A percentile compares a stretch with the other conserved stretches of the same genome.
phyloP scores from a whole-genome alignment of 2,329 filamentous ascomycete species.

The Ophiostoma montium region DNA sequence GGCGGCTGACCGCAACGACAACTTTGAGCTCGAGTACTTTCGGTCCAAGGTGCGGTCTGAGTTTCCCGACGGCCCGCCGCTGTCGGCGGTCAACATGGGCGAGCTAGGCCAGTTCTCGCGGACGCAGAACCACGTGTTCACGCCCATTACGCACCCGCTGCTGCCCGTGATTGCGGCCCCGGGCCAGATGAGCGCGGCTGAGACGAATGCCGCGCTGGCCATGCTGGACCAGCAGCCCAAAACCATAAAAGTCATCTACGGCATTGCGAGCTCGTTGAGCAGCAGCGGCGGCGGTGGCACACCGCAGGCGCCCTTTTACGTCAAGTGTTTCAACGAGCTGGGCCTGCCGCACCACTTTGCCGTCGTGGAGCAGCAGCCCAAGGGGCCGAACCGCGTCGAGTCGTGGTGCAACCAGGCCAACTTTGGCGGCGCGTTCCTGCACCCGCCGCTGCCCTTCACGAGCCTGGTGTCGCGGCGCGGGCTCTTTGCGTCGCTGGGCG shows the following conservation, averaged over 20 bases:
- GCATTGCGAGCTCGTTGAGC: constrained; percentile 59
- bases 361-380: constrained; percentile 56
- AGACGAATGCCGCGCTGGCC: constrained; percentile 68
- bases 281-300: constrained; percentile 38
- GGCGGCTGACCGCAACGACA: constrained; percentile 68
- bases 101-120: constrained; percentile 74
- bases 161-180: constrained; percentile 74
- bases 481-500: constrained; percentile 37
- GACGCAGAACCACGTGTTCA: constrained; percentile 74
- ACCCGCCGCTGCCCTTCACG: constrained; percentile 51
- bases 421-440: constrained; percentile 73
- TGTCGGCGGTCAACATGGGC: constrained; percentile 81
- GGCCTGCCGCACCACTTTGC: constrained; percentile 75
- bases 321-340: constrained; percentile 69
- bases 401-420: constrained; percentile 56
- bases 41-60: constrained; percentile 59
- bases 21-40: constrained; percentile 85
- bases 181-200: constrained; percentile 70
- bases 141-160: constrained; percentile 74
- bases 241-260: constrained; percentile 67
- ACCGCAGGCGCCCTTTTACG: constrained; percentile 71
- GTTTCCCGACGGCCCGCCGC: constrained; percentile 53
- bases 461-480: constrained; percentile 41
- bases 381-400: constrained; percentile 52
- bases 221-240: constrained; percentile 69